These are phyloP conservation scores for Candida coleopterorum DNA, from an alignment of 805 yeast genomes.

Conservation along the genomic window DNA sequence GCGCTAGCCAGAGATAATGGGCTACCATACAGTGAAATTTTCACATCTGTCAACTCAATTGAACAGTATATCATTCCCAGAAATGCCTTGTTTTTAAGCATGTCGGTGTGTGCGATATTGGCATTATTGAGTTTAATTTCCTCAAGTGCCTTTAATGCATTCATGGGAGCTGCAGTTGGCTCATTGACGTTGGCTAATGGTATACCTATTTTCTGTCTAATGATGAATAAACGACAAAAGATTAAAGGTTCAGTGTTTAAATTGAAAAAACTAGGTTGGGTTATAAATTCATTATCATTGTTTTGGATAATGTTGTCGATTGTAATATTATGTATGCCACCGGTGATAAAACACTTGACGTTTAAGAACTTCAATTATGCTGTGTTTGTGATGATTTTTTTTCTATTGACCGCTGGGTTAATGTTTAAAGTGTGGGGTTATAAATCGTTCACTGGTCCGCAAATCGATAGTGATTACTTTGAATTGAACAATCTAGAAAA, in stretches of 20 bases:
- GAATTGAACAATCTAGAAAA: constrained; percentile 28
- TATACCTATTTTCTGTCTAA: constrained; percentile 62
- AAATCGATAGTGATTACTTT: constrained; percentile 41
- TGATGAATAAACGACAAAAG: constrained; percentile 55
- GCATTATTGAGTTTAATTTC: constrained; percentile 67
- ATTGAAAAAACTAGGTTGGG: constrained; percentile 58
- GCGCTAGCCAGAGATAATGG: constrained; percentile 84
- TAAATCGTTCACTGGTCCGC: constrained; percentile 59
- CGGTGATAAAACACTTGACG: constrained; percentile 43
- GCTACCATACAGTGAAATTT: constrained; percentile 56
- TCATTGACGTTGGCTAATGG: constrained; percentile 72
- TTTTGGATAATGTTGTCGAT: constrained; percentile 57
- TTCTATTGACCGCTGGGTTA: constrained; percentile 43
- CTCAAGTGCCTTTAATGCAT: constrained; percentile 73
- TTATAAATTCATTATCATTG: constrained; percentile 54
- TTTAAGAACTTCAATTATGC: constrained; percentile 58
- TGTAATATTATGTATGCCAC: constrained; percentile 65
- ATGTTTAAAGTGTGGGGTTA: constrained; percentile 63
- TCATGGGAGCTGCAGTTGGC: constrained; percentile 77
- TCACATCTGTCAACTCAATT: constrained; percentile 60
- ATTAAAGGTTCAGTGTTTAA: constrained; percentile 67
- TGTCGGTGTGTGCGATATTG: constrained; percentile 53
- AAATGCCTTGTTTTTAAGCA: constrained; percentile 62
- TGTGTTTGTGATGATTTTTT: constrained; percentile 49
- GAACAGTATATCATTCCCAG: constrained; percentile 61